These are phyloP conservation scores for Phialocephala subalpina DNA, from an alignment of 2,329 filamentous ascomycete species.

Conservation along the genomic window DNA sequence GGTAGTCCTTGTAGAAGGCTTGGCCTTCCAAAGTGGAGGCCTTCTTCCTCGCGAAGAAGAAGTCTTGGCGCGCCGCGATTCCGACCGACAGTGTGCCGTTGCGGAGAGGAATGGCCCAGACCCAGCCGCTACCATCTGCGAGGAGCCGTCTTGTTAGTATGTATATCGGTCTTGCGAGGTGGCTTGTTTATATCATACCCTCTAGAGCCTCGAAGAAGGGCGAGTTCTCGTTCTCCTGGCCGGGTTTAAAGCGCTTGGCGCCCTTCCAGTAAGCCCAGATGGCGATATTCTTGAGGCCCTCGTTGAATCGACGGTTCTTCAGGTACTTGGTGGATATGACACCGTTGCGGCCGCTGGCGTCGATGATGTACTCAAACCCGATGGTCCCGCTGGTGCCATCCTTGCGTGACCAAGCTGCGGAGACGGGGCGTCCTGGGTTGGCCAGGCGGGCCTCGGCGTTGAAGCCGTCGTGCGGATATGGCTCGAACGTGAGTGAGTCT, in stretches of 20 bases:
- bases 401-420: slow-evolving; percentile 47
- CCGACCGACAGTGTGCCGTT: slow-evolving; percentile 54
- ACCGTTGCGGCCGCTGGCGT: slow-evolving; percentile 56
- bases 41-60: slow-evolving; percentile 47
- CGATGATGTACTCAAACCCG: slow-evolving; percentile 55
- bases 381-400: slow-evolving; percentile 49
- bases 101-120: slow-evolving; percentile 59
- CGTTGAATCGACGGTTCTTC: slow-evolving; percentile 56
- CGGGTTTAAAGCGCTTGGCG: slow-evolving; percentile 44
- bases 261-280: slow-evolving; percentile 58
- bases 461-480: slow-evolving; percentile 43
- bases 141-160: too few relatives aligned
- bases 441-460: slow-evolving; percentile 40
- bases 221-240: slow-evolving; percentile 45
- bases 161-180: too few relatives aligned
- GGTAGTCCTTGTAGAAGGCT: slow-evolving; percentile 47
- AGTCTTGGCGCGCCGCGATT: slow-evolving; percentile 51
- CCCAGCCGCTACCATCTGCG: slow-evolving; percentile 56
- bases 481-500: slow-evolving; percentile 44
- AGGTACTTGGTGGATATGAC: slow-evolving; percentile 57
- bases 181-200: slow-evolving; percentile 15
- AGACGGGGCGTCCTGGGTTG: slow-evolving; percentile 45
- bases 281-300: slow-evolving; percentile 57
- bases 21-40: slow-evolving; percentile 31
- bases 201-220: slow-evolving; percentile 55